phyloP scores from a whole-genome alignment of 768 basidiomycete genomes.

The Fomitopsis serialis region DNA sequence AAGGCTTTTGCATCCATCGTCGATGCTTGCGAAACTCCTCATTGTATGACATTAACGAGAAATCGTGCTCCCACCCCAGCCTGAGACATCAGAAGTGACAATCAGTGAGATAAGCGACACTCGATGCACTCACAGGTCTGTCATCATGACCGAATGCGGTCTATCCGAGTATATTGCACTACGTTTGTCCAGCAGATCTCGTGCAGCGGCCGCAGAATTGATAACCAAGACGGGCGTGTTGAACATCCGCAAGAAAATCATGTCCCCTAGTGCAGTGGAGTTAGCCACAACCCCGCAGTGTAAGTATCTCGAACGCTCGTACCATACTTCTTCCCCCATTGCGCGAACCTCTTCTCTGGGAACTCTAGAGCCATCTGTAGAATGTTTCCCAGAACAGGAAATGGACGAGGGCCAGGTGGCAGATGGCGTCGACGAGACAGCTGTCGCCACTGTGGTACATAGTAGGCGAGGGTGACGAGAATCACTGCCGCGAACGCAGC shows the following conservation, averaged over 20 bases:
- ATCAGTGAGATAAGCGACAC: neutral
- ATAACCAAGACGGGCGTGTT: neutral
- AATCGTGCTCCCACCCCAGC: neutral
- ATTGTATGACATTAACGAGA: neutral
- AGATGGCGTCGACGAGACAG: too few species aligned
- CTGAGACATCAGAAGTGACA: neutral
- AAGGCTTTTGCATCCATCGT: neutral
- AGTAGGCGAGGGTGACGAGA: too few species aligned
- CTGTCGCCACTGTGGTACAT: too few species aligned
- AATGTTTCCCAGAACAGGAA: too few species aligned
- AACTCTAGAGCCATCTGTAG: neutral
- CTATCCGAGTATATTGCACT: constrained; percentile 24
- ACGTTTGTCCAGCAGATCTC: constrained; percentile 19
- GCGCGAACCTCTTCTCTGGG: neutral
- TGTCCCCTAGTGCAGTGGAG: neutral
- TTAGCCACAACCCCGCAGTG: neutral
- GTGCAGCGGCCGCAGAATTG: neutral
- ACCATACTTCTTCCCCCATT: neutral
- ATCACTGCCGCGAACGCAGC: too few species aligned
- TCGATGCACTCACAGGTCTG: neutral
- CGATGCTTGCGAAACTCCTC: neutral
- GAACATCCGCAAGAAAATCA: neutral
- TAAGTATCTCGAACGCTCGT: neutral
- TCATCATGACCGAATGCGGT: neutral
- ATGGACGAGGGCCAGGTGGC: too few species aligned